Conservation (phyloP, 495 filamentous ascomycete species). For the Paragyromitra xinjiangensis region DNA sequence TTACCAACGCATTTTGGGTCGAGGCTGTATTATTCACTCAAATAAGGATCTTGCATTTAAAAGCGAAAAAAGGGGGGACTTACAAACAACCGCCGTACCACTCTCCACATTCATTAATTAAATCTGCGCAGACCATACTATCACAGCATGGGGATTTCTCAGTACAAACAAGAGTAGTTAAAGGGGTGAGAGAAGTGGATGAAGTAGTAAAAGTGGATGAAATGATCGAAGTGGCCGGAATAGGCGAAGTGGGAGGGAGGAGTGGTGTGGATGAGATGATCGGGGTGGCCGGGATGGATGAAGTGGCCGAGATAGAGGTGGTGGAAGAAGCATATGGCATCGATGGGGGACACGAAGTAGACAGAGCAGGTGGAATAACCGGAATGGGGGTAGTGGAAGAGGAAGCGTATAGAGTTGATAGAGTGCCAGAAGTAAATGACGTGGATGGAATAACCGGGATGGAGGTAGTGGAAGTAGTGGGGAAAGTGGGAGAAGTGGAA, state of each 20-base stretch:
- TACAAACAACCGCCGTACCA: conserved; percentile 26
- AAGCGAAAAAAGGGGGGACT: neutral
- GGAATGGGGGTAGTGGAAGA: neutral
- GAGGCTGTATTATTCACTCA: neutral
- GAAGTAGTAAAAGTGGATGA: too few species aligned
- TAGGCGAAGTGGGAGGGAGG: neutral
- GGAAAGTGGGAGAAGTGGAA: too few species aligned
- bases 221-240: too few species aligned
- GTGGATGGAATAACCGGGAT: neutral
- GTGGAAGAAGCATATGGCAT: neutral
- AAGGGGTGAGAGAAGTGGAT: neutral
- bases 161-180: neutral
- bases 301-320: neutral
- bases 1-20: conserved; percentile 10
- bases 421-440: neutral
- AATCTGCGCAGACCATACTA: conserved; percentile 6
- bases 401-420: neutral
- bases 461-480: neutral
- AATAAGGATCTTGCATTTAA: neutral
- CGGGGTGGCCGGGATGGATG: neutral
- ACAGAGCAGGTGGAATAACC: neutral
- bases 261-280: neutral
- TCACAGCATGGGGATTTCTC: conserved; percentile 2
- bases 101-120: conserved; percentile 5
- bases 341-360: neutral